Evolutionary conservation across 805 yeast species (phyloP).

Genomic region (Scheffersomyces ergatensis): DNA sequence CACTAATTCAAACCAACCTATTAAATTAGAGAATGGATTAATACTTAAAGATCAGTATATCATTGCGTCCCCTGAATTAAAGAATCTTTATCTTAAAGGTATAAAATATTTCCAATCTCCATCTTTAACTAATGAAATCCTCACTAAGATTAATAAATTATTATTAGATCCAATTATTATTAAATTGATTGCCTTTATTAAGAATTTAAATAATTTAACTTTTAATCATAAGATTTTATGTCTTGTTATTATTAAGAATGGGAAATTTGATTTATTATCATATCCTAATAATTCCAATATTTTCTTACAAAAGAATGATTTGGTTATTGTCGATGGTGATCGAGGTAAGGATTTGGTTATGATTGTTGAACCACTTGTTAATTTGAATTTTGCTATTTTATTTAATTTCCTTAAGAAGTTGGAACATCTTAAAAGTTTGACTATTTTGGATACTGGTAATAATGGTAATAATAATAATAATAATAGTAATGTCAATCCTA

Average conservation of each 20-base stretch:
- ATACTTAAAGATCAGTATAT: conserved; percentile 54
- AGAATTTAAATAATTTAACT: conserved; percentile 39
- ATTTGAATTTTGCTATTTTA: conserved; percentile 63
- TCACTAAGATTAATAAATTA: conserved; percentile 23
- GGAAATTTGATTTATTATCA: conserved; percentile 68
- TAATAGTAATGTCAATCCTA: conserved; percentile 13
- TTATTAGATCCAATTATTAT: conserved; percentile 24
- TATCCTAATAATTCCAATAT: conserved; percentile 66
- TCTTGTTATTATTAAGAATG: conserved; percentile 58
- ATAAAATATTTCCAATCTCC: conserved; percentile 50
- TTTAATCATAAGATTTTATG: conserved; percentile 40
- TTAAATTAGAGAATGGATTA: conserved; percentile 61
- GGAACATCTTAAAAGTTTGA: conserved; percentile 58
- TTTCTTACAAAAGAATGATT: conserved; percentile 54
- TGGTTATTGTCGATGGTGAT: conserved; percentile 80
- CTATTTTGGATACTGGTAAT: conserved; percentile 25
- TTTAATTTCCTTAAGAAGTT: conserved; percentile 73
- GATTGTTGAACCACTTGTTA: conserved; percentile 64
- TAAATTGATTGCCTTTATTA: conserved; percentile 35
- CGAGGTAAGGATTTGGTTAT: conserved; percentile 78
- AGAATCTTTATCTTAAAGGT: conserved; percentile 46
- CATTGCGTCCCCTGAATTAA: conserved; percentile 58
- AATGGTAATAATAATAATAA: conserved; percentile 11
- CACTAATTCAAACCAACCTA: conserved; percentile 11
- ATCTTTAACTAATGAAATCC: conserved; percentile 21